phyloP scores from a whole-genome alignment of 306 rosid genomes.

The Calophaca sinica region DNA sequence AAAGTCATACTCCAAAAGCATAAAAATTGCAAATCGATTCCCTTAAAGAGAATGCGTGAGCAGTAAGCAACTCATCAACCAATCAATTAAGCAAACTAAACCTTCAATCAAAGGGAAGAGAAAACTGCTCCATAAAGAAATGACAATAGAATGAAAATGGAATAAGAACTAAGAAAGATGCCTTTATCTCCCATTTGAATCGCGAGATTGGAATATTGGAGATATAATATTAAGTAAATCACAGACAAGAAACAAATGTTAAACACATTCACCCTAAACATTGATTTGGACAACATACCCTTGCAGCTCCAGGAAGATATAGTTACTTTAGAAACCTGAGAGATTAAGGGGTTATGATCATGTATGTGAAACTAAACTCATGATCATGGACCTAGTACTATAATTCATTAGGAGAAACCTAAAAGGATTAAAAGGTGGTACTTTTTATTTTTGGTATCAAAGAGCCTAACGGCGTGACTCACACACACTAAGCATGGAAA shows the following conservation, averaged over 20 bases:
- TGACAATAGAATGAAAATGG: not conserved
- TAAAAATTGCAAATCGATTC: not conserved
- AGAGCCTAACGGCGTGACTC: too few relatives aligned
- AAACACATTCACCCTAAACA: not conserved
- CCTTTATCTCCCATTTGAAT: slow-evolving; percentile 1
- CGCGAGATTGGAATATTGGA: not conserved
- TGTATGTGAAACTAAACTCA: not conserved
- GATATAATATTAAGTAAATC: not conserved
- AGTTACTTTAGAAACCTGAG: not conserved
- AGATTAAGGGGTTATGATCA: not conserved
- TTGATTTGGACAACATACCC: not conserved
- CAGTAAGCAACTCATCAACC: not conserved
- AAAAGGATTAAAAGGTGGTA: not conserved
- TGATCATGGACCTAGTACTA: not conserved
- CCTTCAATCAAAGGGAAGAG: too few relatives aligned
- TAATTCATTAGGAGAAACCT: not conserved
- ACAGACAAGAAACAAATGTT: slow-evolving; percentile 2
- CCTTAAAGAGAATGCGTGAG: not conserved
- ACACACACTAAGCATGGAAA: too few relatives aligned
- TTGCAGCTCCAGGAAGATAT: not conserved
- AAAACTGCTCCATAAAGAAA: too few relatives aligned
- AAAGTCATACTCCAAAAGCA: not conserved
- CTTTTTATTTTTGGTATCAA: too few relatives aligned
- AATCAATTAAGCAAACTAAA: not conserved
- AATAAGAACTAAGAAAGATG: not conserved